Conservation (phyloP, 2,329 filamentous ascomycete genomes). For the Trichoderma sp. region DNA sequence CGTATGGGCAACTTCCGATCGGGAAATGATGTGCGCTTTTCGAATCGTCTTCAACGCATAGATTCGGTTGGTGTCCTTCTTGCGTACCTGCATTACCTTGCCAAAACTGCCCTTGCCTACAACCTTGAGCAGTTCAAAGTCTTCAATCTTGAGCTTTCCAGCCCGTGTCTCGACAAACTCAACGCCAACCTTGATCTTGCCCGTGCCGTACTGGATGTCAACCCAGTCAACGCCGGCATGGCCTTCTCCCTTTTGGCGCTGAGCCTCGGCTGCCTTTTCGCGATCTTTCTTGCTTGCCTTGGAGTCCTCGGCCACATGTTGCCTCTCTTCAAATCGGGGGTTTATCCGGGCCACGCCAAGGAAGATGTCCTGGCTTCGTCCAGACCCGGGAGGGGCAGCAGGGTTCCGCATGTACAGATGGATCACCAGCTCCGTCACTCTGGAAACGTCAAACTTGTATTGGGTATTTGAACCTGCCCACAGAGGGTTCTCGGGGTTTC, state of each 20-base stretch:
- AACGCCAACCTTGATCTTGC: slow-evolving; percentile 85
- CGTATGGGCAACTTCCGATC: slow-evolving; percentile 95
- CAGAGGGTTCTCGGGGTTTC: slow-evolving; percentile 86
- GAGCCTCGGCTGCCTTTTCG: slow-evolving; percentile 68
- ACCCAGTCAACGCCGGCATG: slow-evolving; percentile 84
- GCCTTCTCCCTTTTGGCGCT: slow-evolving; percentile 46
- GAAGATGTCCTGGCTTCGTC: slow-evolving; percentile 94
- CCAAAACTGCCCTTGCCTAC: slow-evolving; percentile 98
- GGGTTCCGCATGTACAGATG: slow-evolving; percentile 96
- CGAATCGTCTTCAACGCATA: slow-evolving; percentile 99
- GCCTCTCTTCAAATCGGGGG: slow-evolving; percentile 84
- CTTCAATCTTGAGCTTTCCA: slow-evolving; percentile 87
- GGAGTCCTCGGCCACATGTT: slow-evolving; percentile 69
- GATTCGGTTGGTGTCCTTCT: slow-evolving; percentile 95
- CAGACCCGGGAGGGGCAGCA: slow-evolving; percentile 76
- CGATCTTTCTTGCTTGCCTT: slow-evolving; percentile 84
- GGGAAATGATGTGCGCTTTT: slow-evolving; percentile 97
- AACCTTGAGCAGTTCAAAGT: slow-evolving; percentile 96
- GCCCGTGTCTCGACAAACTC: slow-evolving; percentile 93
- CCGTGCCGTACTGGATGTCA: slow-evolving; percentile 84
- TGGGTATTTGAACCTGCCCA: slow-evolving; percentile 99
- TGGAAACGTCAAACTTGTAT: slow-evolving; percentile 98
- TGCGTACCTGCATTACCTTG: slow-evolving; percentile 99
- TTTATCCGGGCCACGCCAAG: slow-evolving; percentile 86
- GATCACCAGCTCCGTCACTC: slow-evolving; percentile 84